Evolutionary conservation across 768 basidiomycete species (phyloP).

Genomic region (Rhodocollybia butyracea): DNA sequence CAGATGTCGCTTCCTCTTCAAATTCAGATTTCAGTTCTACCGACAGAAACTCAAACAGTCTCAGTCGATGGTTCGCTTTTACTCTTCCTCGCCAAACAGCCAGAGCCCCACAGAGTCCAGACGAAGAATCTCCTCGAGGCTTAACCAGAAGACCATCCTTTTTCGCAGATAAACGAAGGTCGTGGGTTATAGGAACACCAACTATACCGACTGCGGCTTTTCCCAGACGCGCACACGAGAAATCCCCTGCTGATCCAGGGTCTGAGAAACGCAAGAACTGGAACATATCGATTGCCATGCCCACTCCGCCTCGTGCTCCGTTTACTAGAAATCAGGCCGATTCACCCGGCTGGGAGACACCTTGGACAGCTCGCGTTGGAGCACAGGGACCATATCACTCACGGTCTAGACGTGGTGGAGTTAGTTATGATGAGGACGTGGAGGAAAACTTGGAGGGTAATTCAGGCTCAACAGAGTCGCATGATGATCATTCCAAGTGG

Average conservation of each 20-base stretch:
- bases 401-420: slow-evolving; percentile 25
- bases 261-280: slow-evolving; percentile 19
- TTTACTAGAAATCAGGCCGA: slow-evolving; percentile 53
- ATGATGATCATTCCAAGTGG: slow-evolving; percentile 26
- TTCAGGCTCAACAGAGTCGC: slow-evolving; percentile 16
- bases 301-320: slow-evolving; percentile 33
- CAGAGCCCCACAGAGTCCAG: slow-evolving; percentile 19
- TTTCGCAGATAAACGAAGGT: slow-evolving; percentile 44
- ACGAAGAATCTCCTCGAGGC: slow-evolving; percentile 11
- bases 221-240: slow-evolving; percentile 28
- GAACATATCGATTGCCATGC: slow-evolving; percentile 31
- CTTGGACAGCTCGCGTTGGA: slow-evolving; percentile 52
- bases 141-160: slow-evolving; percentile 29
- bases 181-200: slow-evolving; percentile 49
- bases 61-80: slow-evolving; percentile 75
- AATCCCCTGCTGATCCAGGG: slow-evolving; percentile 18
- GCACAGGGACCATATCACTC: slow-evolving; percentile 34
- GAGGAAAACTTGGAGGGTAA: slow-evolving; percentile 19
- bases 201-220: slow-evolving; percentile 28
- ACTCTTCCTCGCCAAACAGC: slow-evolving; percentile 48
- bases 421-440: slow-evolving; percentile 21
- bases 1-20: slow-evolving; percentile 52
- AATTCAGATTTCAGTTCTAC: neutral
- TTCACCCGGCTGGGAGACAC: slow-evolving; percentile 67
- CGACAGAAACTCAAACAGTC: slow-evolving; percentile 29